These are phyloP conservation scores for Kazachstania psychrophila DNA, from an alignment of 805 yeast genomes.

Conservation along the genomic window DNA sequence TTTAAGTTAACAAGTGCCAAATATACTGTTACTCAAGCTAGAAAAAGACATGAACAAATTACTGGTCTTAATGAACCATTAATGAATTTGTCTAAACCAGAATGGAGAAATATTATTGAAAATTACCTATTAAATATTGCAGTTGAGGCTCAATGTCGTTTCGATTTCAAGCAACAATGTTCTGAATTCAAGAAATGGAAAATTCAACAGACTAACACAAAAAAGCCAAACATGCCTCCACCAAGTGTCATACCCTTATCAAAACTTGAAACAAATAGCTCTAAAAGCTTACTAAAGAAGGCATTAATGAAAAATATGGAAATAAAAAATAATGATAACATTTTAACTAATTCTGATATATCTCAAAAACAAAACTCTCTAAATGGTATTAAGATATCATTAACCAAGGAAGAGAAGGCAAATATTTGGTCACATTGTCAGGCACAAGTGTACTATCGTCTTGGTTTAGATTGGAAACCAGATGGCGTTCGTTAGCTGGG, in stretches of 20 bases:
- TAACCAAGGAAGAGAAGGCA: slow-evolving; percentile 49
- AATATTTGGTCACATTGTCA: slow-evolving; percentile 59
- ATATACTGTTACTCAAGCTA: slow-evolving; percentile 51
- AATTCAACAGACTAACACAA: slow-evolving; percentile 21
- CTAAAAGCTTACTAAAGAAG: slow-evolving; percentile 23
- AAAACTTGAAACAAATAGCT: not conserved
- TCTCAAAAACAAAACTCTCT: too few species aligned
- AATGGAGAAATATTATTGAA: slow-evolving; percentile 69
- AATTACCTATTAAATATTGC: slow-evolving; percentile 56
- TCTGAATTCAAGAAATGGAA: slow-evolving; percentile 38
- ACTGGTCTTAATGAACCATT: slow-evolving; percentile 19
- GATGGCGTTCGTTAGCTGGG: slow-evolving; percentile 25
- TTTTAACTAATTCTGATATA: slow-evolving; percentile 1
- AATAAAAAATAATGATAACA: slow-evolving; percentile 6
- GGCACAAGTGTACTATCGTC: slow-evolving; percentile 43
- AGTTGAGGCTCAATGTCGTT: slow-evolving; percentile 62
- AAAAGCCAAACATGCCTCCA: slow-evolving; percentile 30
- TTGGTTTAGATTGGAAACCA: slow-evolving; percentile 55
- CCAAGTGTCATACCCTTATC: slow-evolving; percentile 22
- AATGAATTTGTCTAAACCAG: slow-evolving; percentile 40
- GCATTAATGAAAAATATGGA: slow-evolving; percentile 28
- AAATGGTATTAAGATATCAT: slow-evolving; percentile 23
- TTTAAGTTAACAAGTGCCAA: slow-evolving; percentile 53
- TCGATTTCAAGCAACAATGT: slow-evolving; percentile 49
- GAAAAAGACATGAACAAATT: slow-evolving; percentile 37